Conservation (phyloP, 257 asterid genomes). For the Scutellaria baicalensis region DNA sequence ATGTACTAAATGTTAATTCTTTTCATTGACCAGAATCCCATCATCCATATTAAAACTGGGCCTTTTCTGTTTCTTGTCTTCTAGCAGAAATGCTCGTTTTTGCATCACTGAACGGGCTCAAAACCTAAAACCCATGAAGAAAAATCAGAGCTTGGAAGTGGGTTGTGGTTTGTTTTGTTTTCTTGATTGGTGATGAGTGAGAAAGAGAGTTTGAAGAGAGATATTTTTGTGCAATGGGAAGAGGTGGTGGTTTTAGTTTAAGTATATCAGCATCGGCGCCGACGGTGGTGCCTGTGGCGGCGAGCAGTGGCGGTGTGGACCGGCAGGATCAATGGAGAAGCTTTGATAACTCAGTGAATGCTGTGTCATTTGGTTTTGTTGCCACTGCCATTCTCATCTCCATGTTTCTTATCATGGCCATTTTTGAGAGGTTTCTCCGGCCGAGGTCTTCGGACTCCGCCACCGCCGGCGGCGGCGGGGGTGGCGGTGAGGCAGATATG, state of each 20-base stretch:
- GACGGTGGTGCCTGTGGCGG: slow-evolving; percentile 35
- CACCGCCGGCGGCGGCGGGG: slow-evolving; percentile 23
- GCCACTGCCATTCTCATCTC: slow-evolving; percentile 82
- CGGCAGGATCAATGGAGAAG: slow-evolving; percentile 59
- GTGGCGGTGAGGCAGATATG: slow-evolving; percentile 26
- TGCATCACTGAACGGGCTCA: not conserved
- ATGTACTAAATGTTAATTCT: slow-evolving; percentile 3
- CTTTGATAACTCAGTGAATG: slow-evolving; percentile 61
- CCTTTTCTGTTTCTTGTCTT: slow-evolving; percentile 24
- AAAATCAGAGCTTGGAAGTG: not conserved
- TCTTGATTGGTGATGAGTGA: slow-evolving; percentile 22
- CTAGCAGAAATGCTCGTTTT: slow-evolving; percentile 8
- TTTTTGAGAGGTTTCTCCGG: slow-evolving; percentile 71
- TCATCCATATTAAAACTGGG: slow-evolving; percentile 4
- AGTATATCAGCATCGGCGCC: slow-evolving; percentile 30
- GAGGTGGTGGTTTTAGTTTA: slow-evolving; percentile 15
- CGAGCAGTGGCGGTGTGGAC: slow-evolving; percentile 26
- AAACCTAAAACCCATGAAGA: not conserved
- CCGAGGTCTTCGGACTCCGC: slow-evolving; percentile 28
- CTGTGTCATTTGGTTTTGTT: slow-evolving; percentile 84
- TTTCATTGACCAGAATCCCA: slow-evolving; percentile 14
- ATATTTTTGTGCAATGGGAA: slow-evolving; percentile 32
- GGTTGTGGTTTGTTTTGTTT: not conserved
- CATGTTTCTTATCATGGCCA: slow-evolving; percentile 84
- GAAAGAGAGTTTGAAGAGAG: not conserved